These are phyloP conservation scores for Crassisporium funariophilum DNA, from an alignment of 768 basidiomycete species.

Conservation along the genomic window DNA sequence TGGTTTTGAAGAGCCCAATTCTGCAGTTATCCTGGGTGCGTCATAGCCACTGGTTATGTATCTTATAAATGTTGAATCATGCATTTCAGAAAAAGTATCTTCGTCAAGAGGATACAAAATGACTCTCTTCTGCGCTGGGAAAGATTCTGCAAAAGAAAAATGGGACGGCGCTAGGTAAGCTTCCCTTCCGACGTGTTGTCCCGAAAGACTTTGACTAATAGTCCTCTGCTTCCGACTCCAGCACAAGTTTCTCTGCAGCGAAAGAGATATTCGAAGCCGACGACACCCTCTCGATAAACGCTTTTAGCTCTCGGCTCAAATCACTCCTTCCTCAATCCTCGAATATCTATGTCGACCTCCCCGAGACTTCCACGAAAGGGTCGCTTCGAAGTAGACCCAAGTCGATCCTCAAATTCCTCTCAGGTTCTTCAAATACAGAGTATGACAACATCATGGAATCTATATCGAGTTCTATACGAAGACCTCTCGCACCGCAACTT, in stretches of 20 bases:
- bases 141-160: constrained; percentile 73
- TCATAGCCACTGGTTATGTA: background rate
- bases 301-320: constrained; percentile 60
- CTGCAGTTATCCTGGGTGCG: constrained; percentile 82
- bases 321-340: constrained; percentile 50
- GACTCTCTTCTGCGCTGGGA: constrained; percentile 81
- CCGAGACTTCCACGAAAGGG: constrained; percentile 26
- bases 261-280: constrained; percentile 77
- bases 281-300: constrained; percentile 58
- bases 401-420: constrained; percentile 57
- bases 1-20: constrained; percentile 92
- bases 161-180: constrained; percentile 87
- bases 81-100: constrained; percentile 63
- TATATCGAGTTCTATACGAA: constrained; percentile 45
- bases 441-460: constrained; percentile 57
- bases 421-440: constrained; percentile 41
- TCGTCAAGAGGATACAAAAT: constrained; percentile 79
- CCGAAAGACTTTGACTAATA: background rate
- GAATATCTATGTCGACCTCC: constrained; percentile 55
- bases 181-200: background rate
- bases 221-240: constrained; percentile 22
- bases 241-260: constrained; percentile 69
- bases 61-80: constrained; percentile 5
- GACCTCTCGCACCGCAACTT: constrained; percentile 66
- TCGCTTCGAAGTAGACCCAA: constrained; percentile 41